Conservation (phyloP, 331 rosid genomes). For the Rosa hybrid region DNA sequence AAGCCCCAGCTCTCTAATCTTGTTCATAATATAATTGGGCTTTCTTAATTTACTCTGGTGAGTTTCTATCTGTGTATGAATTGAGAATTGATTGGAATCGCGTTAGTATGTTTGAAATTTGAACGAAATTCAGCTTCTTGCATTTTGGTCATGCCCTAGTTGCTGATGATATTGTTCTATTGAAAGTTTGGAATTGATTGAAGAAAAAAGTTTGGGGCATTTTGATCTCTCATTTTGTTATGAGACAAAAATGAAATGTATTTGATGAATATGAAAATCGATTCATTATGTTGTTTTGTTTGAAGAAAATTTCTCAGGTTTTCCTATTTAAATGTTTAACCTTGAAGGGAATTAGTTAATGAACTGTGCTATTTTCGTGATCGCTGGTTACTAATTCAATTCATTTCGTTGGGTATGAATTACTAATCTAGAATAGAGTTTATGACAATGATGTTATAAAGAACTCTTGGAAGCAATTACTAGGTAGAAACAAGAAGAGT, state of each 20-base stretch:
- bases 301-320: neutral
- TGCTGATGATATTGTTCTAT: neutral
- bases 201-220: neutral
- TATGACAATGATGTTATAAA: neutral
- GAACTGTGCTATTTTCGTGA: neutral
- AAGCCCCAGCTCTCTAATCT: neutral
- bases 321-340: neutral
- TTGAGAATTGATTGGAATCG: neutral
- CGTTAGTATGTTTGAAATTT: neutral
- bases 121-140: neutral
- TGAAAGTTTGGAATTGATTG: neutral
- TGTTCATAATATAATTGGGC: neutral
- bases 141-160: neutral
- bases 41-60: neutral
- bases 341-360: neutral
- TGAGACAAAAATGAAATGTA: neutral
- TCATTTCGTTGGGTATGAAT: neutral
- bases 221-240: neutral
- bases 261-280: neutral
- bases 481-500: no score
- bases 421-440: neutral
- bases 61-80: neutral
- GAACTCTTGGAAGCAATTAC: neutral
- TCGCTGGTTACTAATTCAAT: neutral
- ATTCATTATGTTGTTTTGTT: neutral